Evolutionary conservation across 2,329 filamentous ascomycete species (phyloP), one percentile per base, ranked within the genome.

Genomic region (Verticillium nonalfalfae): DNA sequence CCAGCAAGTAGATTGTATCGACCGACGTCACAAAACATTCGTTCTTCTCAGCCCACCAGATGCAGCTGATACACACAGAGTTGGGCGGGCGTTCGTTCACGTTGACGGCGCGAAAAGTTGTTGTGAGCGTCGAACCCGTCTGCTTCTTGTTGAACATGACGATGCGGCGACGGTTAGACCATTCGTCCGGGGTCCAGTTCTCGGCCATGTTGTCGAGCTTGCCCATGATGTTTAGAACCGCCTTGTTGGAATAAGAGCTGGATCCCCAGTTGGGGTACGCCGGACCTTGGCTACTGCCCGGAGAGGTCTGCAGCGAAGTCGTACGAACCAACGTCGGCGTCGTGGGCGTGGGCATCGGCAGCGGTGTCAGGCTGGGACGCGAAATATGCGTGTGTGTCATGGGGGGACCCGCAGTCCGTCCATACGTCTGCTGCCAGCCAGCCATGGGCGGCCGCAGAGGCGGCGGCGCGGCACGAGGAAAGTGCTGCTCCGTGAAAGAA

Each of bases 1-100:
- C 95, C 2, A 99, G 82, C n/a, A 99, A 82, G 69, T 90, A 90
- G 69, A 99, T 98, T 2, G 94, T 97, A 75, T 99, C 95, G 18
- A 99, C 95, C 59, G 93, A 97, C 2, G 95, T 98, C 60, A 98
- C 93, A 73, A 88, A 98, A 75, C 90, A 97, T 69, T 96, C 91
- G 57, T 87, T 81, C 76, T 93, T 96, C 75, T 96, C 93, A 62
- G 89, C 89, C 95, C 95, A 99, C 81, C 88, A 93, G 71, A 99
- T 99, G 79, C 95, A 99, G 75, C 93, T 97, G 72, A 99, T 91
- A 76, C 93, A 97, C 63, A 96, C 94, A 76, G 90, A 93, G 77
- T 94, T 90, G 2, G 88, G 86, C 1, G 89, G 85, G 26, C 93
- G 86, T 64, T 97, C 90, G 69, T 92, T 90, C 14, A 87, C 86